Conservation (phyloP, 495 filamentous ascomycete species). For the Aspergillus panamensis region DNA sequence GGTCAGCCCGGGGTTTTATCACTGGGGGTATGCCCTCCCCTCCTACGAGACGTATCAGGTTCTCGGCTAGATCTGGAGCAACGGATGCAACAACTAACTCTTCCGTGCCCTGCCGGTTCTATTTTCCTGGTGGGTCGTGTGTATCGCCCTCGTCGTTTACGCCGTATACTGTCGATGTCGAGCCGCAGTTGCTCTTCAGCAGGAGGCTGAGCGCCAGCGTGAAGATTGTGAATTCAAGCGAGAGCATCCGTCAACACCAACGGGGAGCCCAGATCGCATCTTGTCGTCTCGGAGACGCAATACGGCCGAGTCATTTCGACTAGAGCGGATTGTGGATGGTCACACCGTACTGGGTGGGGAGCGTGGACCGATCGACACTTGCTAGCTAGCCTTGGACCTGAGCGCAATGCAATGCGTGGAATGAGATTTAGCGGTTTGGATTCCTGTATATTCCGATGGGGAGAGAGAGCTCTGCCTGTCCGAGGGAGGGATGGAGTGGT, state of each 20-base stretch:
- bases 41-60: conserved; percentile 42
- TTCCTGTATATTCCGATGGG: too few relatives aligned
- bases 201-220: not conserved
- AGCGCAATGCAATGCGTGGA: too few relatives aligned
- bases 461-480: too few relatives aligned
- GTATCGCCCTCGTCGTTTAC: not conserved
- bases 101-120: conserved; percentile 39
- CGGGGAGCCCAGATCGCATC: not conserved
- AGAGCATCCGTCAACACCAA: not conserved
- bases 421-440: too few relatives aligned
- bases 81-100: conserved; percentile 42
- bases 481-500: too few relatives aligned
- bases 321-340: not conserved
- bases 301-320: not conserved
- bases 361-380: too few relatives aligned
- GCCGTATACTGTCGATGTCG: not conserved
- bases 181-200: not conserved
- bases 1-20: conserved; percentile 41
- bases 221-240: not conserved
- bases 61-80: conserved; percentile 45
- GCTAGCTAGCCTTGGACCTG: too few relatives aligned
- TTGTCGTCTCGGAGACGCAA: not conserved
- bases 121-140: conserved; percentile 29
- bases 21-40: conserved; percentile 43
- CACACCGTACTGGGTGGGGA: too few relatives aligned